Conservation (phyloP, 352 stramenopile species). For the Phytophthora pinifolia region DNA sequence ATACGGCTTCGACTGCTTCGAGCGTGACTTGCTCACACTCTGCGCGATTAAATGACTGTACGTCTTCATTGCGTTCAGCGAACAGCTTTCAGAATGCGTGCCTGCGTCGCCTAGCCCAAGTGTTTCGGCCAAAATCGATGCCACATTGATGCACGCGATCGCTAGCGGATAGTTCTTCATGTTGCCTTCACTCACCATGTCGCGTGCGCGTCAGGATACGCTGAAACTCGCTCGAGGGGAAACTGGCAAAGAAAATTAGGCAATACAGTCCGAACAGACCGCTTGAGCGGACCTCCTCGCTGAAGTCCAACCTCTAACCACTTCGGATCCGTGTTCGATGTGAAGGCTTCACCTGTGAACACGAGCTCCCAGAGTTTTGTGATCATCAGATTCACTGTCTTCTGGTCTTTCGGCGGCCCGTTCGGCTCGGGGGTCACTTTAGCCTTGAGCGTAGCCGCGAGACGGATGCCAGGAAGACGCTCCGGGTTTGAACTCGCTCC, state of each 20-base stretch:
- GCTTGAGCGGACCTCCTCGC: slow-evolving; percentile 74
- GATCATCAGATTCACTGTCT: slow-evolving; percentile 82
- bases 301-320: slow-evolving; percentile 88
- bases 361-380: slow-evolving; percentile 62
- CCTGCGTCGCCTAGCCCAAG: slow-evolving; percentile 79
- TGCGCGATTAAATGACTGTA: slow-evolving; percentile 74
- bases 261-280: slow-evolving; percentile 84
- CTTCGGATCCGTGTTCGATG: slow-evolving; percentile 68
- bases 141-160: slow-evolving; percentile 87
- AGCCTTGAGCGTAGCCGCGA: slow-evolving; percentile 68
- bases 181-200: slow-evolving; percentile 84
- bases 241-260: slow-evolving; percentile 82
- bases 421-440: slow-evolving; percentile 78
- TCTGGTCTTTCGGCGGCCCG: slow-evolving; percentile 66
- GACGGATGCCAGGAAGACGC: slow-evolving; percentile 65
- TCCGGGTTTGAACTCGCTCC: slow-evolving; percentile 72
- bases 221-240: slow-evolving; percentile 61
- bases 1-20: slow-evolving; percentile 29
- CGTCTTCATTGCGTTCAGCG: slow-evolving; percentile 68
- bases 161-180: slow-evolving; percentile 90
- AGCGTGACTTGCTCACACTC: slow-evolving; percentile 30
- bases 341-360: slow-evolving; percentile 64
- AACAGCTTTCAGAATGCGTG: slow-evolving; percentile 73
- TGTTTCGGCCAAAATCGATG: slow-evolving; percentile 68
- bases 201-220: slow-evolving; percentile 74